These are phyloP conservation scores for Suillus placidus DNA, from an alignment of 768 basidiomycete species.

Conservation along the genomic window DNA sequence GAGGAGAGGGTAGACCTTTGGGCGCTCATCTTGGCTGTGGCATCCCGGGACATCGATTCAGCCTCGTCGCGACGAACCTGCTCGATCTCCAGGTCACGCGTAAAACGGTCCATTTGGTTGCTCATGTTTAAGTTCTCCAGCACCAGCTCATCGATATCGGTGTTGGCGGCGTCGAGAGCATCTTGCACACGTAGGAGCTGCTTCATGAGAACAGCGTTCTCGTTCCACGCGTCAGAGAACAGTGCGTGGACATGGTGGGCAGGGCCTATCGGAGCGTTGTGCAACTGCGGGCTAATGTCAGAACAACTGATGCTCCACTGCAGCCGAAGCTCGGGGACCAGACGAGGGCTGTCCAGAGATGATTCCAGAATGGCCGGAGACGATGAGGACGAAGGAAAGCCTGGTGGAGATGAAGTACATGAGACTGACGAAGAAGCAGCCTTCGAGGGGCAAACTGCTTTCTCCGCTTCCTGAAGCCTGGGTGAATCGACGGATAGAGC, in stretches of 20 bases:
- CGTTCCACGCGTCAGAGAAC: constrained; percentile 1
- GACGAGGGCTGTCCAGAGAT: background rate
- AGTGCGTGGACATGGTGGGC: background rate
- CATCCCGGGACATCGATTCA: background rate
- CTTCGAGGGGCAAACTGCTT: background rate
- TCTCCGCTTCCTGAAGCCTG: background rate
- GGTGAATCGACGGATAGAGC: background rate
- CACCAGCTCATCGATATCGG: background rate
- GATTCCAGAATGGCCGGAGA: background rate
- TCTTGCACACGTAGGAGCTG: background rate
- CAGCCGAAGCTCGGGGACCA: background rate
- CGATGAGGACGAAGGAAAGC: background rate
- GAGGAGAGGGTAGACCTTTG: background rate
- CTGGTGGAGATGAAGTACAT: background rate
- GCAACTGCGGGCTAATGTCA: background rate
- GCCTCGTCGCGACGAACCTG: constrained; percentile 1
- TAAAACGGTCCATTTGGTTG: background rate
- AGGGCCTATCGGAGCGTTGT: background rate
- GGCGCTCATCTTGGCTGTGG: background rate
- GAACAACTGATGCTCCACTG: background rate
- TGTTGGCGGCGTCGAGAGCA: background rate
- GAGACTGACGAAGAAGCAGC: background rate
- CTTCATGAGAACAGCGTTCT: background rate
- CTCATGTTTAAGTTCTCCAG: background rate
- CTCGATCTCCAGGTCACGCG: background rate